Base-by-base conservation (phyloP, 2,329 filamentous ascomycete species). In the Myriangium duriaei region DNA sequence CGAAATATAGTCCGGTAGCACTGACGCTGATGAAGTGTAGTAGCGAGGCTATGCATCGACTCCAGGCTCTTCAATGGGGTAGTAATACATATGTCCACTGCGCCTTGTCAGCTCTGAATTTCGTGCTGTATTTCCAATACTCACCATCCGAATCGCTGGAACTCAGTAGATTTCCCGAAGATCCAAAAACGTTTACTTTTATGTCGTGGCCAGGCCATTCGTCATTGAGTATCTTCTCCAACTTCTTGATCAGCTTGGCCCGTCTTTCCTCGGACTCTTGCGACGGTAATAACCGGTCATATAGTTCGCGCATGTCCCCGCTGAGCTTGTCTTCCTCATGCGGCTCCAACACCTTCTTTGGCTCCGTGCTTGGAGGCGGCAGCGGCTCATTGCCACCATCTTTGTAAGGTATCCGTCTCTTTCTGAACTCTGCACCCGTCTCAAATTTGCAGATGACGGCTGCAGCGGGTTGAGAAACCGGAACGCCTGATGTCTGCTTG, bases 51-150 rank as follows among this genome's bases (percentile, higher is more conserved):
- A 64, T 92, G 95, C 51, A 96, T 86, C 42, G 77, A 79, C 58
- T 94, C 86, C 54, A 96, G 63, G 51, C 82, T 81, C 55, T 80
- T 91, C 73, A 81, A 86, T 32, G 82, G 69, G 13, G 91, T 96
- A 32, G 86, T 92, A 54, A 98, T 94, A 65, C 91, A 98, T 40
- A 98, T 88, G 57, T 98, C 91, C 57, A 98, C 88, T 94, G 43
- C 18, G 10, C 24, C 18, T 3, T 19, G 45, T 62, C 39, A 61
- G 55, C 15, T 24, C 11, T 14, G 18, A 7, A n/a, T n/a, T 26
- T 26, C 21, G 7, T 29, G 4, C 21, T 40, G 28, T 18, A 26
- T 13, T 7, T 26, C 15, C 14, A 34, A 18, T 24, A 52, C 77
- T 51, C 67, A 94, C 86, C 84, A 65, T 98, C 91, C 37, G 91